Percentiles rank a stretch among this genome's conserved stretches.
Evolutionary conservation across 805 yeast genomes (phyloP).

Genomic region (Nakazawaea pomicola): DNA sequence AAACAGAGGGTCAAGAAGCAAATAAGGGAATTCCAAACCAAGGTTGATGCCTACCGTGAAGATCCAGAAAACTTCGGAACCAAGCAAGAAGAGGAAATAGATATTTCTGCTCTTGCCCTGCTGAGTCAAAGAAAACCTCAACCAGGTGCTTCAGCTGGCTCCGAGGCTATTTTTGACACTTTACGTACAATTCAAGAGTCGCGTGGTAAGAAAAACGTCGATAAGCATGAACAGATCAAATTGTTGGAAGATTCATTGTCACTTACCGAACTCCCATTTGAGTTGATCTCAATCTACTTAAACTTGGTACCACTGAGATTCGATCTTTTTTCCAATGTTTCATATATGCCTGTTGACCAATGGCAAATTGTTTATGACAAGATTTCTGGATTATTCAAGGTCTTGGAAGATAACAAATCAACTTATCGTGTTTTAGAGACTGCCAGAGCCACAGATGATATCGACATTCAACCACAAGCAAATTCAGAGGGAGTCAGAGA

Average conservation of each 20-base stretch:
- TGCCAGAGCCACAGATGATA: conserved; percentile 66
- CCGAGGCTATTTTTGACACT: conserved; percentile 59
- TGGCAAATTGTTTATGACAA: conserved; percentile 74
- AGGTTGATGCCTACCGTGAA: conserved; percentile 54
- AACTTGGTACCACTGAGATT: conserved; percentile 84
- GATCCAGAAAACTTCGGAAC: conserved; percentile 72
- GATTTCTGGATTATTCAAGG: conserved; percentile 53
- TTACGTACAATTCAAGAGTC: conserved; percentile 75
- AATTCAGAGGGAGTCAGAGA: conserved; percentile 61
- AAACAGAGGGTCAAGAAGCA: conserved; percentile 86
- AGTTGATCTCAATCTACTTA: conserved; percentile 70
- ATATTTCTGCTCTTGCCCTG: conserved; percentile 28
- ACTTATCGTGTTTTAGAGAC: conserved; percentile 70
- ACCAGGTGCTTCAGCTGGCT: conserved; percentile 28
- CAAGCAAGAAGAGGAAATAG: conserved; percentile 32
- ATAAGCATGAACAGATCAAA: conserved; percentile 70
- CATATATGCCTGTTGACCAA: conserved; percentile 71
- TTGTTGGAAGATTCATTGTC: conserved; percentile 58
- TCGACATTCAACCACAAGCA: conserved; percentile 65
- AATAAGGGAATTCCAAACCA: conserved; percentile 59
- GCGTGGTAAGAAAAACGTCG: conserved; percentile 94
- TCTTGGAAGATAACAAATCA: conserved; percentile 58
- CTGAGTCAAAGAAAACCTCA: conserved; percentile 33
- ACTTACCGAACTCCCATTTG: conserved; percentile 58
- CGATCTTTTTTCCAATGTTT: conserved; percentile 64